Percentiles rank a stretch among this genome's conserved stretches.
Conservation (phyloP, 495 filamentous ascomycete genomes). For the Trichoderma reesei region DNA sequence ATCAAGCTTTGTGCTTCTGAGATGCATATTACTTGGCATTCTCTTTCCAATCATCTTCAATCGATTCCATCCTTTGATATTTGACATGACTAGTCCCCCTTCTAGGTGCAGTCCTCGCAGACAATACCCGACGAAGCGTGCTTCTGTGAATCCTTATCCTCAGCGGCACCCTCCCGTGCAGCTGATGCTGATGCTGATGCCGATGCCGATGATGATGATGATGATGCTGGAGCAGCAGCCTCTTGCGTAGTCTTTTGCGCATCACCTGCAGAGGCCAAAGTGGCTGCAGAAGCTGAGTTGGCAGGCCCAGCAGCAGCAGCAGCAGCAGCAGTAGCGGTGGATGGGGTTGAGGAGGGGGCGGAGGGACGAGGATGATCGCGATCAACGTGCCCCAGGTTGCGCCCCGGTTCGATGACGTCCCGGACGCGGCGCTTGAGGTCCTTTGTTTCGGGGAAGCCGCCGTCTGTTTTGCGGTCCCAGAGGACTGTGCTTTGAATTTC, state of each 20-base stretch:
- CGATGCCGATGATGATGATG: neutral
- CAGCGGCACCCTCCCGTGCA: conserved; percentile 19
- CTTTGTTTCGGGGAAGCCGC: conserved; percentile 89
- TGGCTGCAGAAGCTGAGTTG: neutral
- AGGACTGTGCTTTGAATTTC: conserved; percentile 38
- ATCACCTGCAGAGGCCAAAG: too few species aligned
- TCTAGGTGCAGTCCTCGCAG: neutral
- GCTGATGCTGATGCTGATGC: conserved; percentile 2
- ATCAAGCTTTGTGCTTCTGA: too few species aligned
- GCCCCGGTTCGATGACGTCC: conserved; percentile 67
- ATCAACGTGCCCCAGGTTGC: conserved; percentile 79
- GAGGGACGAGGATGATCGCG: conserved; percentile 25
- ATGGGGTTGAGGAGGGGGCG: neutral
- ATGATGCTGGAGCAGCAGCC: too few species aligned
- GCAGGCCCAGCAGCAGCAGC: neutral
- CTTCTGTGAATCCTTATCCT: conserved; percentile 15
- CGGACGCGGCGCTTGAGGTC: conserved; percentile 82
- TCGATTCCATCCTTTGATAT: too few species aligned
- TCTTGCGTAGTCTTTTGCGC: too few species aligned
- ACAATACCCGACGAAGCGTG: neutral
- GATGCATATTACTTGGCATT: too few species aligned
- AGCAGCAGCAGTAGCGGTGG: conserved; percentile 16
- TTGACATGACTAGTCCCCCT: neutral
- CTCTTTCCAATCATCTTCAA: too few species aligned
- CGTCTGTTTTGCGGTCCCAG: conserved; percentile 84